Conservation (phyloP, 345 rosid genomes). For the Mallotus nudiflorus region DNA sequence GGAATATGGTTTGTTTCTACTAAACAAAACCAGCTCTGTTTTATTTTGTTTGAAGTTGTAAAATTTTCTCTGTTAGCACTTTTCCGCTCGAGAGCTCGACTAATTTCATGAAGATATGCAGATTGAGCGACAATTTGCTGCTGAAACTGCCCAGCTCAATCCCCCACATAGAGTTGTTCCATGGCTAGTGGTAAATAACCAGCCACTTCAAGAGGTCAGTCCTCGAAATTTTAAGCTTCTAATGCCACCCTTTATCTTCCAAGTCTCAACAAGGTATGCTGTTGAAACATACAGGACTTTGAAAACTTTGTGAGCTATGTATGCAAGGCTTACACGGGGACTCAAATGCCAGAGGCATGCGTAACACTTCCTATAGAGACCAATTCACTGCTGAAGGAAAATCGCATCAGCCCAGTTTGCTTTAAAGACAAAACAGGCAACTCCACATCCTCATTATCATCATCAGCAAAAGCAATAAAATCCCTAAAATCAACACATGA, state of each 20-base stretch:
- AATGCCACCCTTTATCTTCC: background rate
- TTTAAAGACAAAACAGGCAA: slow-evolving; percentile 15
- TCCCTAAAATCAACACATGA: background rate
- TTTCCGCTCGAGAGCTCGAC: background rate
- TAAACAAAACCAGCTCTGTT: background rate
- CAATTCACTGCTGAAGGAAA: background rate
- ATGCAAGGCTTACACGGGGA: slow-evolving; percentile 60
- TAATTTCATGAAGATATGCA: slow-evolving; percentile 18
- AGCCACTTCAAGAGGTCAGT: slow-evolving; percentile 45
- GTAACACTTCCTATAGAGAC: slow-evolving; percentile 10
- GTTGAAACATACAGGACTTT: slow-evolving; percentile 42
- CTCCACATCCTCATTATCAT: background rate
- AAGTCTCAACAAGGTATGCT: background rate
- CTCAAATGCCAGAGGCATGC: slow-evolving; percentile 51
- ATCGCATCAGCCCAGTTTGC: slow-evolving; percentile 23
- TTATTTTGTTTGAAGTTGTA: background rate
- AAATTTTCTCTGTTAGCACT: background rate
- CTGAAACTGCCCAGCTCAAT: slow-evolving; percentile 51
- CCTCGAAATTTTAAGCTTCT: background rate
- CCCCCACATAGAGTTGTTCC: slow-evolving; percentile 68
- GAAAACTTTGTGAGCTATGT: slow-evolving; percentile 46
- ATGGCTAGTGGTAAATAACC: slow-evolving; percentile 63
- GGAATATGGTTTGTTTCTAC: slow-evolving; percentile 45
- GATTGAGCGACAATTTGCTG: slow-evolving; percentile 51
- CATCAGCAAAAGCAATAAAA: background rate